phyloP scores from a whole-genome alignment of 2,329 filamentous ascomycete species.

The Neofusicoccum parvum region DNA sequence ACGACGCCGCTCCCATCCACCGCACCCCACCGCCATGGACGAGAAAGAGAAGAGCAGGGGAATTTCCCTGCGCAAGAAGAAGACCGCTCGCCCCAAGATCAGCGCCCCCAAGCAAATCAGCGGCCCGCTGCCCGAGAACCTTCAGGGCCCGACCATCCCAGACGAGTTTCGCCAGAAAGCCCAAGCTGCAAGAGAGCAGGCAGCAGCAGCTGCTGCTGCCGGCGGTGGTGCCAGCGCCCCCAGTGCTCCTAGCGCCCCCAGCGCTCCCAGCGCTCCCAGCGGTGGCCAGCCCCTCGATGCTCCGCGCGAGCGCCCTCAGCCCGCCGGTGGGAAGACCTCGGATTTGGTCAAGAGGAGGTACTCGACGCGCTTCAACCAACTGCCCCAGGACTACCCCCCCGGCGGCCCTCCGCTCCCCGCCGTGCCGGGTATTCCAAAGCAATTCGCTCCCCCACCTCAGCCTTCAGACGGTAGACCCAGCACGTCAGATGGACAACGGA shows the following conservation, averaged over 20 bases:
- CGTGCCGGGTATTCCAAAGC: constrained; percentile 63
- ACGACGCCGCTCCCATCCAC: not conserved
- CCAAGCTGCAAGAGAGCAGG: not conserved
- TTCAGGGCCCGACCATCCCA: constrained; percentile 19
- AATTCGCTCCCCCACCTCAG: constrained; percentile 57
- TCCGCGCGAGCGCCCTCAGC: constrained; percentile 45
- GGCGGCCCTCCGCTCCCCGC: constrained; percentile 66
- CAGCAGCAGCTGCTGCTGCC: not conserved
- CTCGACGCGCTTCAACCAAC: constrained; percentile 85
- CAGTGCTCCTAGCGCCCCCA: constrained; percentile 22
- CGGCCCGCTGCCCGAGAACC: constrained; percentile 35
- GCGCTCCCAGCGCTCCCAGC: constrained; percentile 1
- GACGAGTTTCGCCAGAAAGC: constrained; percentile 18
- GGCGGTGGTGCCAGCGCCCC: not conserved
- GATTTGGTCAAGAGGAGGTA: constrained; percentile 94
- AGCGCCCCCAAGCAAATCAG: constrained; percentile 61
- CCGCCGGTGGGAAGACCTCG: constrained; percentile 55
- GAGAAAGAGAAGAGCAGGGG: constrained; percentile 53
- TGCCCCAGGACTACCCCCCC: constrained; percentile 65
- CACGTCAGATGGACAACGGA: constrained; percentile 54
- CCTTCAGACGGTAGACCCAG: constrained; percentile 51
- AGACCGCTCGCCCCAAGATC: constrained; percentile 56
- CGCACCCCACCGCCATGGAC: constrained; percentile 23
- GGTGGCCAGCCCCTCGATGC: constrained; percentile 27
- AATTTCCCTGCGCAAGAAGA: constrained; percentile 66